Evolutionary conservation across 2,329 filamentous ascomycete genomes (phyloP).

Genomic region (Fusarium longipes): DNA sequence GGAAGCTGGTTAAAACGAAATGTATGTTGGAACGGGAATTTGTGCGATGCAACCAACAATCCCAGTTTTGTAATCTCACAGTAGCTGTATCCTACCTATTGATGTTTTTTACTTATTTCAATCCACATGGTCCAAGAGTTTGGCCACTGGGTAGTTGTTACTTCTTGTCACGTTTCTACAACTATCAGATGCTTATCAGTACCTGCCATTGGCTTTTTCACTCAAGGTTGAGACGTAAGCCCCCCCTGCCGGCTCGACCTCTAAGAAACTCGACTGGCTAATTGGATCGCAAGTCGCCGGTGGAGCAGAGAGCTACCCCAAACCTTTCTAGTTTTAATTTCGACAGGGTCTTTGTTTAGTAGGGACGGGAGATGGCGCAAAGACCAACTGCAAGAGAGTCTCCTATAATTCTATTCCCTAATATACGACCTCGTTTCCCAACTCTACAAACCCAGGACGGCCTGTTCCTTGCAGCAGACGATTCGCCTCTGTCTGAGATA

Average conservation of each 20-base stretch:
- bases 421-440: slow-evolving; percentile 3
- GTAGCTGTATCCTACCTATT: neutral
- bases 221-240: slow-evolving; percentile 24
- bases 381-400: slow-evolving; percentile 19
- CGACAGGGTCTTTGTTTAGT: slow-evolving; percentile 30
- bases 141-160: neutral
- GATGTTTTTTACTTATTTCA: neutral
- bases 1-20: neutral
- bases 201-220: slow-evolving; percentile 16
- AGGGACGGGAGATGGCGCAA: slow-evolving; percentile 19
- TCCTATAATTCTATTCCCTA: slow-evolving; percentile 25
- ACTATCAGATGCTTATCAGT: slow-evolving; percentile 3
- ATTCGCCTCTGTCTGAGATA: neutral
- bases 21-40: neutral
- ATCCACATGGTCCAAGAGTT: neutral
- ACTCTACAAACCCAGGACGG: neutral
- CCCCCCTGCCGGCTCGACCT: slow-evolving; percentile 26
- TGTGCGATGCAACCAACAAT: neutral
- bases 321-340: slow-evolving; percentile 38
- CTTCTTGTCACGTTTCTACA: neutral
- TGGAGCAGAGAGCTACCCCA: slow-evolving; percentile 34
- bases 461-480: neutral
- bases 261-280: slow-evolving; percentile 10
- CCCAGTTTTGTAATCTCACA: no score
- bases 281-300: slow-evolving; percentile 4